Evolutionary conservation across 179 eudicot genomes (phyloP).

Genomic region (Beta macrorhiza): DNA sequence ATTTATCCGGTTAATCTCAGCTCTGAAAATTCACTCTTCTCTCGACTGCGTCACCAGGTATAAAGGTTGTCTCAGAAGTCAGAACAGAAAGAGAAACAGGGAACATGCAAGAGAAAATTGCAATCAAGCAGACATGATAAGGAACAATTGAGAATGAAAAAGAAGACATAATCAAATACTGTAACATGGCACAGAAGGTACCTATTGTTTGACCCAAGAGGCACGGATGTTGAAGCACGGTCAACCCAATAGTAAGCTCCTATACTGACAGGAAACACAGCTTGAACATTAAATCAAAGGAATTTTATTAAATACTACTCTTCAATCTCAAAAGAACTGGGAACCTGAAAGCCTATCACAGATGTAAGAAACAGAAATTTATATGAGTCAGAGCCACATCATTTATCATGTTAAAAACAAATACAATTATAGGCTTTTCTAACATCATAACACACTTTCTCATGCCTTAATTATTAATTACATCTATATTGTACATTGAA

Average conservation of each 20-base stretch:
- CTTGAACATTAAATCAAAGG: slow-evolving; percentile 11
- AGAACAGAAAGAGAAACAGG: not conserved
- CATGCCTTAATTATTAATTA: too few species aligned
- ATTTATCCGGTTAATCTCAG: not conserved
- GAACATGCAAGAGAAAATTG: slow-evolving; percentile 6
- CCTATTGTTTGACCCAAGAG: slow-evolving; percentile 57
- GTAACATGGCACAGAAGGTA: slow-evolving; percentile 23
- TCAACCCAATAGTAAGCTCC: slow-evolving; percentile 92
- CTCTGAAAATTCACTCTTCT: not conserved
- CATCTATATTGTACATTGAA: not conserved
- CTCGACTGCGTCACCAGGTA: not conserved
- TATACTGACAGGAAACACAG: slow-evolving; percentile 45
- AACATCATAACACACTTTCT: not conserved
- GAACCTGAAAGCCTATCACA: not conserved
- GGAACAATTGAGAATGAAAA: not conserved
- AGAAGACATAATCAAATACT: not conserved
- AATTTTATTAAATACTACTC: not conserved
- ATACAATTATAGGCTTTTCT: not conserved
- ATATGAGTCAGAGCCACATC: not conserved
- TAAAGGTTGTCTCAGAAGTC: not conserved
- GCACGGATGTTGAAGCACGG: slow-evolving; percentile 69
- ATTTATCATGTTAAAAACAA: not conserved
- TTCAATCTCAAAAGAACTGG: slow-evolving; percentile 8
- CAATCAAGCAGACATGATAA: not conserved
- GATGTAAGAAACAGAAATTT: not conserved